A percentile compares a stretch with the other conserved stretches of the same genome.
Conservation (phyloP, 805 yeast species). For the Zygoascus flipseniorum region DNA sequence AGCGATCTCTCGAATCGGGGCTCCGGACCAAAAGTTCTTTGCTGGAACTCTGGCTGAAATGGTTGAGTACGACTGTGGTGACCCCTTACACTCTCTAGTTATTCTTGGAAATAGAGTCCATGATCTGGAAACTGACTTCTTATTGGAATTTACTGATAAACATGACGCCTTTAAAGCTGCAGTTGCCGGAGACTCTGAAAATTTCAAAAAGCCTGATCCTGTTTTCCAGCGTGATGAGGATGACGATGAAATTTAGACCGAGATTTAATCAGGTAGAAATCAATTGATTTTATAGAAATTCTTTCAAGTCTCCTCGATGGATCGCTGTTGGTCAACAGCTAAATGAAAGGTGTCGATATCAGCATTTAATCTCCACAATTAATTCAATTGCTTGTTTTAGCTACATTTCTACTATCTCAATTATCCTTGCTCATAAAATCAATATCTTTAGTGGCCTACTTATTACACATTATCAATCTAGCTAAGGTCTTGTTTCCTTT, state of each 20-base stretch:
- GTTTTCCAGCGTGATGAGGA: constrained; percentile 8
- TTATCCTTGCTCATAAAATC: too few species aligned
- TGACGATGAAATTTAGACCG: not conserved
- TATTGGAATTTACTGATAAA: constrained; percentile 61
- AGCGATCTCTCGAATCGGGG: constrained; percentile 85
- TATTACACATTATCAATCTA: too few species aligned
- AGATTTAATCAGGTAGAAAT: not conserved
- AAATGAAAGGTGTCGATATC: too few species aligned
- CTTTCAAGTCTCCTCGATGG: too few species aligned
- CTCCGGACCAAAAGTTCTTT: constrained; percentile 72
- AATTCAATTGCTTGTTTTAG: too few species aligned
- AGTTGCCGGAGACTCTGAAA: constrained; percentile 33
- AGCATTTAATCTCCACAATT: too few species aligned
- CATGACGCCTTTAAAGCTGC: constrained; percentile 40
- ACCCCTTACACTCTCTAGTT: constrained; percentile 85
- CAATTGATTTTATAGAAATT: not conserved
- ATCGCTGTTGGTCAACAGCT: too few species aligned
- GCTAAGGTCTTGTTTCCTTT: constrained; percentile 24
- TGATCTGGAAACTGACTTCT: constrained; percentile 81
- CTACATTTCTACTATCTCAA: too few species aligned
- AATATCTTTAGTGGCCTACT: too few species aligned
- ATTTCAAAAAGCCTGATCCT: constrained; percentile 14
- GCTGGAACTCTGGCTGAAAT: constrained; percentile 78
- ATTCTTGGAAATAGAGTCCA: constrained; percentile 89
- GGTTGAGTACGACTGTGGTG: constrained; percentile 82